Evolutionary conservation across 2,329 filamentous ascomycete species (phyloP).

Genomic region (Orbilia blumenaviensis): DNA sequence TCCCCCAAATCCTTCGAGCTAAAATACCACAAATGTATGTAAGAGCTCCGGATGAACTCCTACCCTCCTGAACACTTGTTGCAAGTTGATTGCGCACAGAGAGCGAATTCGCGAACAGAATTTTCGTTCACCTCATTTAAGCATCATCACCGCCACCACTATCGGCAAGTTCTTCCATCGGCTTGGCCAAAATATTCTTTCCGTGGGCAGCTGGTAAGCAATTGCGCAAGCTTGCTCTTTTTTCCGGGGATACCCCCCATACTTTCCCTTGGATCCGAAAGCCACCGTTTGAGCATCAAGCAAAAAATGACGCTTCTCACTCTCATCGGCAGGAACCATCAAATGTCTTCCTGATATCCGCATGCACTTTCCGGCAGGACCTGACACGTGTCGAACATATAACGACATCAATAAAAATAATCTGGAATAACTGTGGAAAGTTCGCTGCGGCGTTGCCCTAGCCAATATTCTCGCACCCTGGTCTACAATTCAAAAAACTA

Average conservation of each 20-base stretch:
- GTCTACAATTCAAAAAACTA: not conserved
- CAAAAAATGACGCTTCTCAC: conserved; percentile 15
- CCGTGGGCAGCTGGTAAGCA: conserved; percentile 1
- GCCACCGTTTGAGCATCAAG: conserved; percentile 2
- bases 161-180: conserved; percentile 14
- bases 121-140: not conserved
- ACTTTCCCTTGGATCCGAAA: conserved; percentile 19
- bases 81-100: conserved; percentile 43
- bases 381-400: conserved; percentile 43
- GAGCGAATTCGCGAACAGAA: not conserved
- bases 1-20: not conserved
- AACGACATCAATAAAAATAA: conserved; percentile 18
- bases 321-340: conserved; percentile 32
- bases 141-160: not conserved
- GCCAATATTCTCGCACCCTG: conserved; percentile 8
- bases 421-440: conserved; percentile 16
- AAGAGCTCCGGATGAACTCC: conserved; percentile 31
- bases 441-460: conserved; percentile 2
- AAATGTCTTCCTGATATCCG: conserved; percentile 14
- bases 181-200: conserved; percentile 4
- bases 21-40: not conserved
- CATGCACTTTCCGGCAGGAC: conserved; percentile 14
- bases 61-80: conserved; percentile 31
- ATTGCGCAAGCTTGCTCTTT: conserved; percentile 13
- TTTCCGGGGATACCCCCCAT: not conserved